Percentiles rank a stretch among this genome's conserved stretches.
Evolutionary conservation across 2,329 filamentous ascomycete species (phyloP).

Genomic region (Elsinoe ampelina): DNA sequence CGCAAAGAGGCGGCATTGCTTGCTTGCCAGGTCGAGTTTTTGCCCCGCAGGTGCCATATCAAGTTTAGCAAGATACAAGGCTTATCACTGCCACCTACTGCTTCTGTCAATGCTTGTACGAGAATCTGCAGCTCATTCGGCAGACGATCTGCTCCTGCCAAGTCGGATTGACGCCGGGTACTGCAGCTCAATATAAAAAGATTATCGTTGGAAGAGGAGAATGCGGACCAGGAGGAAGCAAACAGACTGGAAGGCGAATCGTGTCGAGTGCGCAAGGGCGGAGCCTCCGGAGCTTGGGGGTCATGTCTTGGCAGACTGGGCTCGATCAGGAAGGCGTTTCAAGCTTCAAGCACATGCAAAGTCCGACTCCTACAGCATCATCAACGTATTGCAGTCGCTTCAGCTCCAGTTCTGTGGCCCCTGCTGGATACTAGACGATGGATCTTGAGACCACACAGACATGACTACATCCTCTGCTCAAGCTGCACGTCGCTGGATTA

Average conservation of each 20-base stretch:
- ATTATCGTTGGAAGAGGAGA: neutral
- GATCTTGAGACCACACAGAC: constrained; percentile 14
- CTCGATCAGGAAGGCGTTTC: constrained; percentile 3
- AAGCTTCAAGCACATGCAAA: neutral
- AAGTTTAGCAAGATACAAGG: constrained; percentile 2
- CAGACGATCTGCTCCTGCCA: constrained; percentile 5
- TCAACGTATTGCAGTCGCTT: too few species aligned
- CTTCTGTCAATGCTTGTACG: constrained; percentile 7
- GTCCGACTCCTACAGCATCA: neutral
- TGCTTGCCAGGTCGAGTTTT: neutral
- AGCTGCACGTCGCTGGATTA: constrained; percentile 39
- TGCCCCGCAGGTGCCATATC: constrained; percentile 1
- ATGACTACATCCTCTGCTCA: constrained; percentile 16
- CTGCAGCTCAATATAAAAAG: neutral
- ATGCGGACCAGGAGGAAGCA: neutral
- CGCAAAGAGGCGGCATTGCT: neutral
- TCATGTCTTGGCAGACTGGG: constrained; percentile 1
- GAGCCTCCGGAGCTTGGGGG: neutral
- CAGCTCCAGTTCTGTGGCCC: too few species aligned
- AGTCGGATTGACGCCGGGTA: constrained; percentile 7
- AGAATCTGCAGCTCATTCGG: neutral
- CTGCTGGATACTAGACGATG: neutral
- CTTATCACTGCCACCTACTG: constrained; percentile 12
- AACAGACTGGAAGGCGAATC: neutral
- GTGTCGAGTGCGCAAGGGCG: neutral